Percentiles rank a stretch among this genome's conserved stretches.
Evolutionary conservation across 768 basidiomycete species (phyloP).

Genomic region (Rhizopogon rudus): DNA sequence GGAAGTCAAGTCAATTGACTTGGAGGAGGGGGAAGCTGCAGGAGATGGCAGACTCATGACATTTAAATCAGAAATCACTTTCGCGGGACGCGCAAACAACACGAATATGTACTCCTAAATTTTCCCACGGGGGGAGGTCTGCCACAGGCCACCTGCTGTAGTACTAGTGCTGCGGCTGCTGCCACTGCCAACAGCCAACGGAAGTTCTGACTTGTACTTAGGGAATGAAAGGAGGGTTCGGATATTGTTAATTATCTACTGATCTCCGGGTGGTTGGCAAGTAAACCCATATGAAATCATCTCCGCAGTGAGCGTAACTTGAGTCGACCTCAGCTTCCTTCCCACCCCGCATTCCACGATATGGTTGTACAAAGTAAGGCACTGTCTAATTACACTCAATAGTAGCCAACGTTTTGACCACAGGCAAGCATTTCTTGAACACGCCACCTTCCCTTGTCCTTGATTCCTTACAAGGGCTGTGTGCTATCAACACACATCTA

Average conservation of each 20-base stretch:
- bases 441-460: conserved; percentile 62
- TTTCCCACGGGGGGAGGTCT: background rate
- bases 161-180: too few relatives aligned
- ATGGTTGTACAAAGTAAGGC: conserved; percentile 15
- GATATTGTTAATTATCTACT: too few relatives aligned
- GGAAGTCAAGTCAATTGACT: conserved; percentile 28
- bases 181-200: too few relatives aligned
- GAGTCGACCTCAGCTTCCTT: background rate
- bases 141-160: background rate
- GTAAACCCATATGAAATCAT: too few relatives aligned
- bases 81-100: background rate
- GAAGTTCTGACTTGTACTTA: too few relatives aligned
- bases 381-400: background rate
- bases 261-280: too few relatives aligned
- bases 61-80: conserved; percentile 9
- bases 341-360: background rate
- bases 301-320: too few relatives aligned
- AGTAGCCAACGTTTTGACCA: background rate
- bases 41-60: conserved; percentile 45
- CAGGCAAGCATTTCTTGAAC: conserved; percentile 77
- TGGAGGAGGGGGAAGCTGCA: conserved; percentile 38
- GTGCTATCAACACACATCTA: conserved; percentile 65
- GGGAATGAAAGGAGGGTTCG: too few relatives aligned
- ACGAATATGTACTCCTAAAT: background rate
- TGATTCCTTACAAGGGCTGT: conserved; percentile 74